Evolutionary conservation across 208 protist species (phyloP).

Genomic region (Trypanosoma boissoni): DNA sequence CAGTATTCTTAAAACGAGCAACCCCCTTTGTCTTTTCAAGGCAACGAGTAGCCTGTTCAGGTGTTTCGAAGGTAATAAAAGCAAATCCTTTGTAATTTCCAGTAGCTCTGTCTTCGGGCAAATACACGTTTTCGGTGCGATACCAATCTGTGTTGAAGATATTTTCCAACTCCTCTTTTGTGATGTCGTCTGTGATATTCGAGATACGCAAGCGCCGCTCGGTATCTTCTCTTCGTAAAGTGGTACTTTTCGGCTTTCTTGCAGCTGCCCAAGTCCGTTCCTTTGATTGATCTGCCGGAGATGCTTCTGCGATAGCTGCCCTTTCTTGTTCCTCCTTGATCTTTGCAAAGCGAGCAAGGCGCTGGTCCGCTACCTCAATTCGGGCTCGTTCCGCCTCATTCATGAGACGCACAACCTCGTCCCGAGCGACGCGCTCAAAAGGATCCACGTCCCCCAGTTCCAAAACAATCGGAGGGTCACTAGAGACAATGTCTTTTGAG

Average conservation of each 20-base stretch:
- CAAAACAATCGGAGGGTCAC: conserved; percentile 65
- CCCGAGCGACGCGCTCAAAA: conserved; percentile 64
- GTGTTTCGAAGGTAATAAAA: conserved; percentile 64
- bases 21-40: conserved; percentile 26
- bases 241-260: conserved; percentile 27
- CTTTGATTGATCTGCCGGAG: conserved; percentile 19
- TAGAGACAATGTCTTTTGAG: conserved; percentile 42
- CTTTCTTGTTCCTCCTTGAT: conserved; percentile 39
- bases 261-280: conserved; percentile 49
- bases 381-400: conserved; percentile 48
- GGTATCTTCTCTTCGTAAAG: conserved; percentile 32
- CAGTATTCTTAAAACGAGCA: conserved; percentile 78
- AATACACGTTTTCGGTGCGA: conserved; percentile 51
- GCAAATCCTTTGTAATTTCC: conserved; percentile 70
- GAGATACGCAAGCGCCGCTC: conserved; percentile 63
- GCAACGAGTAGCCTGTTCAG: conserved; percentile 25
- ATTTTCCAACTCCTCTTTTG: conserved; percentile 63
- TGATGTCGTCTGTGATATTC: conserved; percentile 83
- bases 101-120: conserved; percentile 56
- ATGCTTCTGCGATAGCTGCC: conserved; percentile 13
- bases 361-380: conserved; percentile 59
- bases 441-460: conserved; percentile 78
- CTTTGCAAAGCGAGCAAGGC: conserved; percentile 36
- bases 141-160: conserved; percentile 67
- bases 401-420: conserved; percentile 73